A percentile compares a stretch with the other conserved stretches of the same genome.
These are phyloP conservation scores for Colletotrichum orchidophilum DNA, from an alignment of 2,329 filamentous ascomycete species.

Conservation along the genomic window DNA sequence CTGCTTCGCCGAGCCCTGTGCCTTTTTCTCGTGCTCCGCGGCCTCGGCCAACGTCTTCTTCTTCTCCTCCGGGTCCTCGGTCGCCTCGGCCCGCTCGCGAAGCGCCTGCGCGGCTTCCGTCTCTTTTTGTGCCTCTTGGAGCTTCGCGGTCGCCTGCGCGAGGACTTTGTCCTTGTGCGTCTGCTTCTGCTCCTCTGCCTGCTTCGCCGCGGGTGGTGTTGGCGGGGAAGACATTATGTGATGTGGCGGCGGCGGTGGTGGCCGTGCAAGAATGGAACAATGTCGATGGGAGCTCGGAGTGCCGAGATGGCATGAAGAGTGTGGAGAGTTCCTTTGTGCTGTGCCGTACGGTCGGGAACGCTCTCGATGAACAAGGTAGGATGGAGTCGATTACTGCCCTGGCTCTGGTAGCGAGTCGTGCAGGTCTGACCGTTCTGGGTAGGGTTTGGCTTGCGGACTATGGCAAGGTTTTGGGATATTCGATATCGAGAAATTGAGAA, in stretches of 20 bases:
- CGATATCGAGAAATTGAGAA: neutral
- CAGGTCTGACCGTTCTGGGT: neutral
- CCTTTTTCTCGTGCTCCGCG: constrained; percentile 21
- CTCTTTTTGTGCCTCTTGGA: constrained; percentile 23
- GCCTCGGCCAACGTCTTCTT: constrained; percentile 23
- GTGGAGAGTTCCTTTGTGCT: neutral
- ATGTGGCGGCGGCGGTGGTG: neutral
- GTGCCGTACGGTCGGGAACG: neutral
- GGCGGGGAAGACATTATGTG: constrained; percentile 12
- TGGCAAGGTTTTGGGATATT: neutral
- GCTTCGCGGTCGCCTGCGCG: constrained; percentile 24
- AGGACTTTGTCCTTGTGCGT: constrained; percentile 22
- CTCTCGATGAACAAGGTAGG: neutral
- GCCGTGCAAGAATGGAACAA: neutral
- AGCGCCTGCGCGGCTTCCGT: constrained; percentile 3
- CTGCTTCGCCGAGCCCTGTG: neutral
- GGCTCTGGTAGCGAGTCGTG: neutral
- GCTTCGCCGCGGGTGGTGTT: neutral
- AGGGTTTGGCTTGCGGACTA: neutral
- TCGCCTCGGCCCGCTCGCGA: constrained; percentile 8
- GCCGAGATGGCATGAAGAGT: neutral
- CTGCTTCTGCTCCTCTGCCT: constrained; percentile 12
- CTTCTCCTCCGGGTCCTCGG: constrained; percentile 24
- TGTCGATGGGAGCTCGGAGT: neutral
- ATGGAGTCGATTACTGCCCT: neutral